Percentiles rank a stretch among this genome's conserved stretches.
Evolutionary conservation across 129 eudicot species (phyloP).

Genomic region (Chrysanthemum lavandulifolium): DNA sequence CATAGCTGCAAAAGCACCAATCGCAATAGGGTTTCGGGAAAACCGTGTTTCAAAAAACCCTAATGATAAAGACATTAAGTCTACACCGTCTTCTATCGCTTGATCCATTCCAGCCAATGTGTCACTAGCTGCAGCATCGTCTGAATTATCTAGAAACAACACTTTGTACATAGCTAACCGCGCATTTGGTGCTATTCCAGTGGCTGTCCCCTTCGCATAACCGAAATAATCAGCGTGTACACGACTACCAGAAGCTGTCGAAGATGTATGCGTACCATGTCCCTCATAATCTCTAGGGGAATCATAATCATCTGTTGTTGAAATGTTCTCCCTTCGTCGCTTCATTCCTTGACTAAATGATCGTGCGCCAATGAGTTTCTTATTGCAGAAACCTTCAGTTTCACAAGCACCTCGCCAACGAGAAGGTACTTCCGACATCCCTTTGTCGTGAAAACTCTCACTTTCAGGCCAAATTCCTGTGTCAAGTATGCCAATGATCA

Average conservation of each 20-base stretch:
- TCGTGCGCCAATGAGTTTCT: constrained; percentile 37
- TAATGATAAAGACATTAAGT: constrained; percentile 17
- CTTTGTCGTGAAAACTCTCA: constrained; percentile 36
- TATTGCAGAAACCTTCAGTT: constrained; percentile 29
- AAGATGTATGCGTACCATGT: constrained; percentile 19
- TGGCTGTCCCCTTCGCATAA: constrained; percentile 19
- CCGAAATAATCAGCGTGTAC: constrained; percentile 7
- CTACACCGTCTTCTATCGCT: constrained; percentile 18
- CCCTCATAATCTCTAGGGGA: constrained; percentile 17
- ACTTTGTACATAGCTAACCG: constrained; percentile 18
- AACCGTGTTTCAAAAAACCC: neutral
- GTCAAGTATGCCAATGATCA: constrained; percentile 41
- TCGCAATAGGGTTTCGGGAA: constrained; percentile 10
- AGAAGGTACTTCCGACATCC: constrained; percentile 35
- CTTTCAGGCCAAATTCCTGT: constrained; percentile 45
- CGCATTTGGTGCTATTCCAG: constrained; percentile 22
- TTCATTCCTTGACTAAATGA: constrained; percentile 34
- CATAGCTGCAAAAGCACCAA: constrained; percentile 22
- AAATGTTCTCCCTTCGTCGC: constrained; percentile 8
- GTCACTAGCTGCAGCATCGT: constrained; percentile 5
- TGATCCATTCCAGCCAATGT: constrained; percentile 20
- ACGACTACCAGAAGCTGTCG: constrained; percentile 13
- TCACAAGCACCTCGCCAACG: constrained; percentile 37
- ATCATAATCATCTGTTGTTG: constrained; percentile 24
- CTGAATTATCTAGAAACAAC: neutral